A percentile compares a stretch with the other conserved stretches of the same genome.
phyloP scores from a whole-genome alignment of 1,284 basidiomycete genomes.

The Ganoderma leucocontextum region DNA sequence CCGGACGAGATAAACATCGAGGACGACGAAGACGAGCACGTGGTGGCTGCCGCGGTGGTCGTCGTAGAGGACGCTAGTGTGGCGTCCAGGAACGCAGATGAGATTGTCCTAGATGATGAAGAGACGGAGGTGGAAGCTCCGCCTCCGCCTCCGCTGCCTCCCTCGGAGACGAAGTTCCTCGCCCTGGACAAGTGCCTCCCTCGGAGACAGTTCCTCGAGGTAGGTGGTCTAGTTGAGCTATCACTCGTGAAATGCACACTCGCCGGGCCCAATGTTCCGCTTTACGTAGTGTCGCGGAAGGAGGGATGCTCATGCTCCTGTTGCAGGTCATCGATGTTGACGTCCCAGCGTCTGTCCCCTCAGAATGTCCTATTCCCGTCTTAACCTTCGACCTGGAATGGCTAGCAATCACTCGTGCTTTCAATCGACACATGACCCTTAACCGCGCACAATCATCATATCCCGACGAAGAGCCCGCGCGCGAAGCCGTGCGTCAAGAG shows the following conservation, averaged over 20 bases:
- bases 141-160: slow-evolving; percentile 43
- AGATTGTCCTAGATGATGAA: slow-evolving; percentile 73
- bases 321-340: slow-evolving; percentile 77
- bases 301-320: neutral
- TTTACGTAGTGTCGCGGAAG: neutral
- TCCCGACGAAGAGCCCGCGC: slow-evolving; percentile 65
- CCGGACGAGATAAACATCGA: slow-evolving; percentile 55
- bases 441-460: slow-evolving; percentile 59
- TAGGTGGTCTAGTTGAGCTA: slow-evolving; percentile 42
- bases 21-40: slow-evolving; percentile 37
- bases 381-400: slow-evolving; percentile 87
- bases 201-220: slow-evolving; percentile 86
- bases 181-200: slow-evolving; percentile 95
- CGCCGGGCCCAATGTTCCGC: neutral
- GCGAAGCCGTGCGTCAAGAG: slow-evolving; percentile 68
- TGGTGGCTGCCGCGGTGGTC: neutral
- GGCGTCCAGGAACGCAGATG: slow-evolving; percentile 65
- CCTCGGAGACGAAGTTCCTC: slow-evolving; percentile 78
- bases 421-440: slow-evolving; percentile 81
- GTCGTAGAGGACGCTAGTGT: neutral
- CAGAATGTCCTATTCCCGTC: slow-evolving; percentile 20
- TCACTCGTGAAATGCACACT: neutral
- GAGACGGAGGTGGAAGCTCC: slow-evolving; percentile 54
- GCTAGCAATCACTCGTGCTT: slow-evolving; percentile 92
- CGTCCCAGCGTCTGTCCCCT: slow-evolving; percentile 32